Evolutionary conservation across 805 yeast species (phyloP).

Genomic region (Kazachstania africana): DNA sequence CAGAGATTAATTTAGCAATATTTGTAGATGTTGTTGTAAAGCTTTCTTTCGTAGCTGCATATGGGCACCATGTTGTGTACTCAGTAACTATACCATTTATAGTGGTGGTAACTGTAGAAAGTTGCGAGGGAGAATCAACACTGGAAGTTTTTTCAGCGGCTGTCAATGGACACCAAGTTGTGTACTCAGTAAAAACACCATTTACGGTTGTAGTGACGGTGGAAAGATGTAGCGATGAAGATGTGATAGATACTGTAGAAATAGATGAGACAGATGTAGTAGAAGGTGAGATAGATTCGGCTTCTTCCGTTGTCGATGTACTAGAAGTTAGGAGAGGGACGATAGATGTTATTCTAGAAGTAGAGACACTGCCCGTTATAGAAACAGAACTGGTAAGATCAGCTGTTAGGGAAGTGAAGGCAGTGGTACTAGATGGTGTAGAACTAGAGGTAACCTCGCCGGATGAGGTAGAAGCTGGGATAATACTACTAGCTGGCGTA

Average conservation of each 20-base stretch:
- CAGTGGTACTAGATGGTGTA: no score
- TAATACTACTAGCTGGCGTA: not conserved
- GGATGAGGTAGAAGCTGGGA: not conserved
- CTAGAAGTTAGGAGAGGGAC: not conserved
- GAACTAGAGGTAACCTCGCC: not conserved
- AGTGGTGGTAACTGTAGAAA: conserved; percentile 25
- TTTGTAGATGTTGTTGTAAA: not conserved
- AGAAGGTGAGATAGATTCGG: not conserved
- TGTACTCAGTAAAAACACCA: conserved; percentile 28
- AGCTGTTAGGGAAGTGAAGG: no score
- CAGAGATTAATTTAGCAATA: not conserved
- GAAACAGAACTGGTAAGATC: no score
- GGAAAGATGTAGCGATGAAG: conserved; percentile 7
- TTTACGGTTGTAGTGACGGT: conserved; percentile 23
- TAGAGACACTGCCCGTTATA: not conserved
- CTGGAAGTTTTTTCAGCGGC: not conserved
- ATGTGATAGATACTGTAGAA: not conserved
- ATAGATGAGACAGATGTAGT: not conserved
- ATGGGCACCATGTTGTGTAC: conserved; percentile 34
- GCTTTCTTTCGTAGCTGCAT: conserved; percentile 5
- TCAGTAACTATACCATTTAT: conserved; percentile 23
- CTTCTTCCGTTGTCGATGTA: not conserved
- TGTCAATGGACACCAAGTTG: conserved; percentile 32
- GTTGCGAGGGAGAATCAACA: not conserved
- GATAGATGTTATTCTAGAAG: not conserved